Evolutionary conservation across 2,329 filamentous ascomycete genomes (phyloP), one percentile per base, ranked within the genome.

Genomic region (Fusarium anguioides): DNA sequence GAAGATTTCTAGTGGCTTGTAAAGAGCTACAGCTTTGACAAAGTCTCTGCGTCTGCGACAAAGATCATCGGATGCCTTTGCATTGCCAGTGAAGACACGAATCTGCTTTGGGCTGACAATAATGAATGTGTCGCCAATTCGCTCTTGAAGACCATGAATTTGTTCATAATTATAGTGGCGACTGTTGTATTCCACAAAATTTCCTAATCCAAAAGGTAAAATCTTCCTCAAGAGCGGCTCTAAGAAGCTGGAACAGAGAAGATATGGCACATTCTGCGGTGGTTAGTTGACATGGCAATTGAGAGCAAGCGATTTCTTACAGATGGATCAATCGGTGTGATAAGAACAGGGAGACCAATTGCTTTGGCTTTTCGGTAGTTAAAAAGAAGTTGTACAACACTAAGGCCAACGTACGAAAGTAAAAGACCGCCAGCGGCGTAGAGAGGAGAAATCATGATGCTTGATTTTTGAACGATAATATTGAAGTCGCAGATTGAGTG

Each of bases 181-280:
- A 3, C 62, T 69, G 45, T 69, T 70, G 54, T 70, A 70, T n/a
- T 70, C 66, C 2, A 70, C 66, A 55, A 69, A 70, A 5, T 69
- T 64, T 2, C 62, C 48, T 2, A 67, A 18, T 1, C 55, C 55
- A 29, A 64, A 58, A 3, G 66, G 67, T 3, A 70, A 2, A 0
- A 52, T 40, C 17, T 37, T 67, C 42, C 67, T 60, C 0, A 70
- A 4, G 0, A 70, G 9, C 0, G 66, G 66, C 11, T 69, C 66
- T 20, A 69, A 15, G 24, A 58, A 66, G 31, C 65, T 63, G 7
- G 56, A 59, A 3, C 46, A 54, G 6, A 69, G 23, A 3, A 69
- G 14, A 18, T 63, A 69, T 4, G 61, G 66, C 8, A 69, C 65
- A 17, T 69, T 69, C 31, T 45, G 20, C 21, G 18, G 21, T 6